Base-by-base conservation (phyloP, 768 basidiomycete species). In the Russula earlei region DNA sequence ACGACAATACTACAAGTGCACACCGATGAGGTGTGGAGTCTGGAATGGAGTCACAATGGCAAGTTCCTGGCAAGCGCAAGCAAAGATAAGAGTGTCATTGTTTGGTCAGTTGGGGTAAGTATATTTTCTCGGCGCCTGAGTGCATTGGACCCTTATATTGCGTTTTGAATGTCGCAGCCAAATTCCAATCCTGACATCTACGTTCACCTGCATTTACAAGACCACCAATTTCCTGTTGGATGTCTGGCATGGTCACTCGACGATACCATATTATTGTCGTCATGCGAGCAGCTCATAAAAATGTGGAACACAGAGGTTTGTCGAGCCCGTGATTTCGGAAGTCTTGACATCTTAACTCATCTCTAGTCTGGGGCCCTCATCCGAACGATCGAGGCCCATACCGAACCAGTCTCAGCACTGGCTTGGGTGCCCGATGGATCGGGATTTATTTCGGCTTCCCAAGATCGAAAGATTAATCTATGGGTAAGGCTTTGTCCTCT, bases 1-100 rank as follows among this genome's bases (percentile, higher is more conserved):
- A 93, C 91, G 3, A 85, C 87, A 24, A 84, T 93, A 49, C 73
- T 97, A 56, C 80, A 84, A 43, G 89, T 85, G 29, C 95, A 97
- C 69, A 78, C 75, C 11, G 91, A 98, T 66, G 92, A 99, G 68
- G 93, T 99, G 41, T 98, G 95, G 94, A 84, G 87, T 66, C 70
- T 98, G 56, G 87, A 86, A 67, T 99, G 94, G 94, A 95, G 92
- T 69, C 90, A 89, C 63, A 84, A 85, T 67, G 96, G 96, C 2
- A 69, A 71, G 47, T 84, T 78, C 64, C 75, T 99, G 48, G 96
- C 94, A 29, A 93, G 84, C 61, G 88, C 87, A 36, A 87, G 93
- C 54, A 89, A 81, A 68, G 95, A 98, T 70, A 82, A 80, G 72
- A 77, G 79, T 5, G 92, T 87, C 7, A 88, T 96, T 53, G 86